phyloP scores from a whole-genome alignment of 2,329 filamentous ascomycete species.

The Furcasterigmium sp. region DNA sequence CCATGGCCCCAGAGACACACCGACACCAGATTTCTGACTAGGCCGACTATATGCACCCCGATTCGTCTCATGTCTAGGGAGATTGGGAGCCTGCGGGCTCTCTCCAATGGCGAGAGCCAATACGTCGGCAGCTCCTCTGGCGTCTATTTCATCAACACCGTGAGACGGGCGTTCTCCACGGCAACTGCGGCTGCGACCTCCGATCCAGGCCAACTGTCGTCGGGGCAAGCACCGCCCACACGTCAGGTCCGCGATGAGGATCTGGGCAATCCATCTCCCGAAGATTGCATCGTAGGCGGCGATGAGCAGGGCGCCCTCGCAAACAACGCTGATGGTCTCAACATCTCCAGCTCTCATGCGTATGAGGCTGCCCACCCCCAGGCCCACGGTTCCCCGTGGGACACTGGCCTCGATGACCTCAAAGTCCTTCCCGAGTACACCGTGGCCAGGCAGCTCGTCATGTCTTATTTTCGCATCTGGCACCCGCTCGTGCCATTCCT shows the following conservation, averaged over 20 bases:
- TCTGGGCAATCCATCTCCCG: conserved; percentile 13
- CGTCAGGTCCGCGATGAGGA: conserved; percentile 10
- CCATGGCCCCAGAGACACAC: too few species aligned
- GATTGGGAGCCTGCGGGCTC: conserved; percentile 10
- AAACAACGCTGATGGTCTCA: not conserved
- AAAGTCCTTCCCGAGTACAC: conserved; percentile 2
- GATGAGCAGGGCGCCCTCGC: not conserved
- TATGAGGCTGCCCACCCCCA: not conserved
- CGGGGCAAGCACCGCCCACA: too few species aligned
- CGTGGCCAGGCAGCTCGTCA: conserved; percentile 32
- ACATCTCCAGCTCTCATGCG: too few species aligned
- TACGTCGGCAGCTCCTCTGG: conserved; percentile 48
- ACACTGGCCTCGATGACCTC: not conserved
- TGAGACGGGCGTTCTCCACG: conserved; percentile 42
- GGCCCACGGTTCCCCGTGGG: not conserved
- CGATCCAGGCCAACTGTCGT: too few species aligned
- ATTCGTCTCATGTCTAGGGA: conserved; percentile 2
- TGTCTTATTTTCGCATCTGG: conserved; percentile 44
- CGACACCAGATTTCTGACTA: too few species aligned
- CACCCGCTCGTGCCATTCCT: conserved; percentile 48
- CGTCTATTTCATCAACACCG: conserved; percentile 49
- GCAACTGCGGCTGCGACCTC: conserved; percentile 7
- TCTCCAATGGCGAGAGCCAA: conserved; percentile 29
- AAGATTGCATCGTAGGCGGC: conserved; percentile 9
- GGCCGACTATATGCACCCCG: not conserved